Percentiles rank a stretch among this genome's conserved stretches.
These are phyloP conservation scores for Linum tenue DNA, from an alignment of 345 rosid species.

Conservation along the genomic window DNA sequence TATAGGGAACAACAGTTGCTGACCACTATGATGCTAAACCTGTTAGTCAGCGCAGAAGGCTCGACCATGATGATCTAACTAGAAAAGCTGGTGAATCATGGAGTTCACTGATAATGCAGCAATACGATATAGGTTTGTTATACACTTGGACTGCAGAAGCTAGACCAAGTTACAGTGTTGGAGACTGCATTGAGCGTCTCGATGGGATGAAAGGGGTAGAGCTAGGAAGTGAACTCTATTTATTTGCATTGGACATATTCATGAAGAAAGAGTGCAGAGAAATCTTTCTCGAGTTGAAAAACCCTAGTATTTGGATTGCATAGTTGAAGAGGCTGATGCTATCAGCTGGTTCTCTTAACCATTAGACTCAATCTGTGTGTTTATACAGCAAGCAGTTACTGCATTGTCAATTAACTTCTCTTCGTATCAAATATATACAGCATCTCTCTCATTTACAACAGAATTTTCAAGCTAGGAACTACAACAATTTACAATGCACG, in stretches of 20 bases:
- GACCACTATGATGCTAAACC: conserved; percentile 22
- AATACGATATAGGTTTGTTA: conserved; percentile 17
- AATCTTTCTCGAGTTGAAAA: conserved; percentile 43
- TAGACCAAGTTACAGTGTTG: too few species aligned
- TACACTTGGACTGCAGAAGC: conserved; percentile 16
- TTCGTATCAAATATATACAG: background rate
- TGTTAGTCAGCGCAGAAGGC: conserved; percentile 22
- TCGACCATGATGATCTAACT: conserved; percentile 24
- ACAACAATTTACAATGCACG: background rate
- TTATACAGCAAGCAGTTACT: background rate
- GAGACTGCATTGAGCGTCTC: too few species aligned
- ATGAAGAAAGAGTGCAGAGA: too few species aligned
- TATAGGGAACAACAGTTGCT: conserved; percentile 15
- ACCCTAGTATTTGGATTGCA: conserved; percentile 27
- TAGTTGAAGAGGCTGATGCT: conserved; percentile 35
- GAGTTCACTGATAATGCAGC: conserved; percentile 12
- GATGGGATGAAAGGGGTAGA: too few species aligned
- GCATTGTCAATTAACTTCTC: background rate
- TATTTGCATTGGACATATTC: conserved; percentile 43
- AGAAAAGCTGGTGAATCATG: conserved; percentile 6
- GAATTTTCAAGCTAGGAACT: background rate
- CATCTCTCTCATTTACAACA: conserved; percentile 3
- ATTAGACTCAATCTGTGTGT: background rate
- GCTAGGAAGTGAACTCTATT: conserved; percentile 35
- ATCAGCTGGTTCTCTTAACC: conserved; percentile 14